Evolutionary conservation across 2,329 filamentous ascomycete species (phyloP), one percentile per base, ranked within the genome.

Genomic region (Fusarium proliferatum): DNA sequence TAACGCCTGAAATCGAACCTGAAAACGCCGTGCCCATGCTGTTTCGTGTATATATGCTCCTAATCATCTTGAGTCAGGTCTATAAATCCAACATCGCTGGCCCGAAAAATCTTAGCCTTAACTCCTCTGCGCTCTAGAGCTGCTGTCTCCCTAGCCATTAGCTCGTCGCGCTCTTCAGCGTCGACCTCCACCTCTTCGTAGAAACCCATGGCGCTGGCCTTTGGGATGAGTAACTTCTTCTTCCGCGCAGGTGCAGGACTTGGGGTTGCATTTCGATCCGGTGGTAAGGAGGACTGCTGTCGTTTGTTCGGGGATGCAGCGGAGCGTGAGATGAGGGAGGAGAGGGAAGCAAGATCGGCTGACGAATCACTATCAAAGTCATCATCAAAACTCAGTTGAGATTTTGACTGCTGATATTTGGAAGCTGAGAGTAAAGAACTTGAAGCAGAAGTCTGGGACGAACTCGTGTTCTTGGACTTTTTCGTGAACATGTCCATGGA

Each of bases 171-270:
- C 63, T 82, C 72, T 17, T 78, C 73, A 3, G 66, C 70, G 3
- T 77, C 72, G 12, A 79, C 73, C 21, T 79, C 71, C 5, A 80
- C 60, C 38, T 81, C 84, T 33, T 79, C 75, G 69, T 84, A 83
- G 75, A 84, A 86, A 6, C 85, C 85, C 10, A 76, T 75, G 19
- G 77, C 76, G 49, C 82, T 83, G 33, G 76, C 76, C 46, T 80
- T 80, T 17, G 84, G 82, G 41, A 84, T 72, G 66, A 84, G 80
- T 17, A 85, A 67, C 66, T 82, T 85, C 69, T 84, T 86, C 74
- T 76, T 80, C 64, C 64, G 70, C 61, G 52, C 64, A 41, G 75
- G 77, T 38, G 62, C 62, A 51, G 74, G 71, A 6, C 61, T 69
- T 17, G 75, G 67, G 30, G 66, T 77, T 23, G 45, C 41, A 7